phyloP scores from a whole-genome alignment of 2,329 filamentous ascomycete genomes.

The Ceratocystis lukuohia region DNA sequence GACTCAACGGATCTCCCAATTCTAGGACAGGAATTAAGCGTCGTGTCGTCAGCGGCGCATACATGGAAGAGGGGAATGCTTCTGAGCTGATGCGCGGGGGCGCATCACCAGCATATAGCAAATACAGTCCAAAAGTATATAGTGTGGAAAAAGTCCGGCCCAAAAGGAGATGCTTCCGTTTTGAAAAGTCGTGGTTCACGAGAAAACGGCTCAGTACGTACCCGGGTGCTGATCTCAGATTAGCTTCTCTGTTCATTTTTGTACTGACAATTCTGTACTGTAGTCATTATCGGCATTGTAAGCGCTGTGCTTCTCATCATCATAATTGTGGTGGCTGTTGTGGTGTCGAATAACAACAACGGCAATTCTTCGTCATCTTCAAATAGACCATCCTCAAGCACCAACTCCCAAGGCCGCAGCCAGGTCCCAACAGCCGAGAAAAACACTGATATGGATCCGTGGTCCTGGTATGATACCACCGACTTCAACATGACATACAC shows the following conservation, averaged over 20 bases:
- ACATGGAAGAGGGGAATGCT: slow-evolving; percentile 53
- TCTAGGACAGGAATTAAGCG: slow-evolving; percentile 30
- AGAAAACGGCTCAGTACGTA: slow-evolving; percentile 34
- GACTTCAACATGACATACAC: slow-evolving; percentile 96
- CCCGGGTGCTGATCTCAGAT: background rate
- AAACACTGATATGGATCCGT: slow-evolving; percentile 74
- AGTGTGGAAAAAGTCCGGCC: slow-evolving; percentile 33
- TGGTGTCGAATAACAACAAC: slow-evolving; percentile 51
- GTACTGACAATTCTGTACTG: slow-evolving; percentile 27
- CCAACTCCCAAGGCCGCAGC: slow-evolving; percentile 33
- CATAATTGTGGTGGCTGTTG: slow-evolving; percentile 53
- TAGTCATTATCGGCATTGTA: slow-evolving; percentile 44
- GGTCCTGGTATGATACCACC: slow-evolving; percentile 76
- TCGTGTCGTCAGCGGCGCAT: slow-evolving; percentile 55
- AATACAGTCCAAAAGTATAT: slow-evolving; percentile 33
- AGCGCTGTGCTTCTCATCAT: slow-evolving; percentile 47
- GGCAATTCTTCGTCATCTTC: slow-evolving; percentile 8
- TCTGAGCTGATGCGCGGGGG: slow-evolving; percentile 32
- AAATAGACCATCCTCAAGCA: background rate
- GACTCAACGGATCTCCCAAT: background rate
- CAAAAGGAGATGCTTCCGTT: slow-evolving; percentile 38
- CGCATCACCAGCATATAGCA: slow-evolving; percentile 34
- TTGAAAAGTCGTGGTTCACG: slow-evolving; percentile 35
- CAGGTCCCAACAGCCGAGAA: slow-evolving; percentile 52
- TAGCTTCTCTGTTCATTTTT: background rate